These are phyloP conservation scores for Eucalyptus tenuipes DNA, from an alignment of 345 rosid species.

Conservation along the genomic window DNA sequence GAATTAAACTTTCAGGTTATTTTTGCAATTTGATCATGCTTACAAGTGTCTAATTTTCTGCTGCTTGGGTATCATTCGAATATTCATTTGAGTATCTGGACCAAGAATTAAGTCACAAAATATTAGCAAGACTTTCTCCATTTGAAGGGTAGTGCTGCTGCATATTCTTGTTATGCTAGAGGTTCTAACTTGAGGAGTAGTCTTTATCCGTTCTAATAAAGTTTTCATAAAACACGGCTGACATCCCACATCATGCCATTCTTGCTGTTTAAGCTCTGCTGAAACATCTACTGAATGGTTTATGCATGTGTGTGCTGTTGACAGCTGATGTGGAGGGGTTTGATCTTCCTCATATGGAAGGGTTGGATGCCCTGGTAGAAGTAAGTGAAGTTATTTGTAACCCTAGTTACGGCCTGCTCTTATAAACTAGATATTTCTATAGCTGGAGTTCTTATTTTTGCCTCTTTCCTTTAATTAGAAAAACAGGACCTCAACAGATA, in stretches of 20 bases:
- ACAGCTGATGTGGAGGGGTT: slow-evolving; percentile 31
- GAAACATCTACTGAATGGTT: background rate
- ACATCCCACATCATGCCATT: background rate
- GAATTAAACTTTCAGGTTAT: background rate
- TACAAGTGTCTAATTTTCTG: background rate
- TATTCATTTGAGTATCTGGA: too few species aligned
- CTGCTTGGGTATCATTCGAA: background rate
- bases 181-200: background rate
- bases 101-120: background rate
- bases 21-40: background rate
- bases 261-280: background rate
- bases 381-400: slow-evolving; percentile 10
- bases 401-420: background rate
- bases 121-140: background rate
- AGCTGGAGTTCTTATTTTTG: background rate
- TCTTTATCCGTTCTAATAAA: too few species aligned
- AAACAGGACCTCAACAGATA: slow-evolving; percentile 11
- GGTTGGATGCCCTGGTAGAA: slow-evolving; percentile 24
- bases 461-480: slow-evolving; percentile 12
- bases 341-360: slow-evolving; percentile 55
- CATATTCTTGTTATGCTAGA: background rate
- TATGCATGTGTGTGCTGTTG: background rate
- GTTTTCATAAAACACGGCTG: background rate
- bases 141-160: background rate
- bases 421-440: background rate